Percentiles rank a stretch among this genome's conserved stretches.
Evolutionary conservation across 257 asterid species (phyloP).

Genomic region (Solanum medicagineum): DNA sequence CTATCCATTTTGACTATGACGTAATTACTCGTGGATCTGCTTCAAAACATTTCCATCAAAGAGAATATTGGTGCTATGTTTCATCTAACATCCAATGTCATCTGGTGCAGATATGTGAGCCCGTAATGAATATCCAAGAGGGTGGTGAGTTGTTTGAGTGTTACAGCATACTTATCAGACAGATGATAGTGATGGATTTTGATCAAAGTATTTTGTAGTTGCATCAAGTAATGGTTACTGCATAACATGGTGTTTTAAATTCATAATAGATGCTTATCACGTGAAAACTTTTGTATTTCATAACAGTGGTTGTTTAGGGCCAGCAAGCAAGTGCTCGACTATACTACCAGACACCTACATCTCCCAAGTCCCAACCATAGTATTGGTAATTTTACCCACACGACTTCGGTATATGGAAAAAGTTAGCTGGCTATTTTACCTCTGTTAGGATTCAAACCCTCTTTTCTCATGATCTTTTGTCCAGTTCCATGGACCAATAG

Average conservation of each 20-base stretch:
- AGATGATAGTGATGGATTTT: not conserved
- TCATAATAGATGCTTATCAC: not conserved
- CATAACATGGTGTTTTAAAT: not conserved
- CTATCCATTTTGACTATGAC: not conserved
- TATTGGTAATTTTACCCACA: not conserved
- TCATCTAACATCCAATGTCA: not conserved
- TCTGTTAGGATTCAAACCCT: not conserved
- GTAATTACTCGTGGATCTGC: not conserved
- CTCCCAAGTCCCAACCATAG: not conserved
- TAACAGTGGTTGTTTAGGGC: not conserved
- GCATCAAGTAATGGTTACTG: not conserved
- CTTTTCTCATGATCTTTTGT: not conserved
- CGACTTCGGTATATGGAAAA: not conserved
- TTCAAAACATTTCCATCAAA: not conserved
- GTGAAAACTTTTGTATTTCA: not conserved
- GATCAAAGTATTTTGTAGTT: not conserved
- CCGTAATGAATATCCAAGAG: not conserved
- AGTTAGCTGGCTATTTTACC: not conserved
- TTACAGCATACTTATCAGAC: not conserved
- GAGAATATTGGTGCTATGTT: not conserved
- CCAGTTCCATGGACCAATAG: not conserved
- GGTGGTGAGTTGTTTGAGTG: not conserved
- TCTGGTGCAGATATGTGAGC: not conserved
- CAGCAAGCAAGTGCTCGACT: not conserved
- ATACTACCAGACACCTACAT: not conserved